These are phyloP conservation scores for Deinandra increscens DNA, from an alignment of 129 eudicot genomes.

Conservation along the genomic window DNA sequence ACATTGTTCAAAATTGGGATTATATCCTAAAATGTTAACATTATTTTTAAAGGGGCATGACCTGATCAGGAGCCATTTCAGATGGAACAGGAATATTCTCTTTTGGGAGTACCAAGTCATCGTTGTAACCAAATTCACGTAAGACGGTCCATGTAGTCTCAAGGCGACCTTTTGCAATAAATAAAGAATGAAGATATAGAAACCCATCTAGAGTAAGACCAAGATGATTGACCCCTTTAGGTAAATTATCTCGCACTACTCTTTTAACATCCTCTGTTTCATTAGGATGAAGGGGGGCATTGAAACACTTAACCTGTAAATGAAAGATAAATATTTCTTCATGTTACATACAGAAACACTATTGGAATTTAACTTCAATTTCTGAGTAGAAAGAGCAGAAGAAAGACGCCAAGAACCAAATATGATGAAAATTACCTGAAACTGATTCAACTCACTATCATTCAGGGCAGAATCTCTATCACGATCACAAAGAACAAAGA, in stretches of 20 bases:
- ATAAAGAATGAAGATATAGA: slow-evolving; percentile 80
- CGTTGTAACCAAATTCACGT: slow-evolving; percentile 85
- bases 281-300: slow-evolving; percentile 88
- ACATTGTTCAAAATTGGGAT: slow-evolving; percentile 3
- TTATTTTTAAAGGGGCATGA: slow-evolving; percentile 27
- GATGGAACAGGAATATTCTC: slow-evolving; percentile 57
- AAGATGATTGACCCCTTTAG: slow-evolving; percentile 70
- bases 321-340: slow-evolving; percentile 6
- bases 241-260: slow-evolving; percentile 80
- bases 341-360: slow-evolving; percentile 5
- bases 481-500: slow-evolving; percentile 76
- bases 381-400: not conserved
- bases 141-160: slow-evolving; percentile 95
- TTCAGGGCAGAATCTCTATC: slow-evolving; percentile 85
- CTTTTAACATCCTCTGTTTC: slow-evolving; percentile 87
- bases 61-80: slow-evolving; percentile 89
- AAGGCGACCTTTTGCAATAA: slow-evolving; percentile 86
- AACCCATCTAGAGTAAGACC: slow-evolving; percentile 92
- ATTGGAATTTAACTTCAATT: slow-evolving; percentile 17
- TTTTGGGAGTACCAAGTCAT: slow-evolving; percentile 68
- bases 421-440: slow-evolving; percentile 55
- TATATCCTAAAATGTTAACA: slow-evolving; percentile 2
- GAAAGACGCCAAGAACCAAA: not conserved
- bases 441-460: slow-evolving; percentile 84
- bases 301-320: slow-evolving; percentile 80